phyloP scores from a whole-genome alignment of 129 eudicot species.

The Flaveria brownii region DNA sequence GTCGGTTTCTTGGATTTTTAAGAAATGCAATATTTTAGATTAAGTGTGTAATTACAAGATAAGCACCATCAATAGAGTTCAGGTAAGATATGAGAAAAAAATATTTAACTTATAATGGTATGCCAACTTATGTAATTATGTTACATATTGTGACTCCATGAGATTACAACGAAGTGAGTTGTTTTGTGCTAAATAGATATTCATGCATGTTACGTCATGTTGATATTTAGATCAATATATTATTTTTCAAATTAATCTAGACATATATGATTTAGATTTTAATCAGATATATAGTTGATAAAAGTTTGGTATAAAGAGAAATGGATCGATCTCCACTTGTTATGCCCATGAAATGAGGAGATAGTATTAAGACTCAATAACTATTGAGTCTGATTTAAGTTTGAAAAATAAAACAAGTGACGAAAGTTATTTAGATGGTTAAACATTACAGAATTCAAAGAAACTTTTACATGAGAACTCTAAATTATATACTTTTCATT shows the following conservation, averaged over 20 bases:
- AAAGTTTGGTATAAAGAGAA: background rate
- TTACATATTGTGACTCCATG: too few species aligned
- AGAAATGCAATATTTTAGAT: background rate
- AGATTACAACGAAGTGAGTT: too few species aligned
- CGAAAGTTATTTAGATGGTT: background rate
- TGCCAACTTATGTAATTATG: too few species aligned
- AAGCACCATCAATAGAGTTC: background rate
- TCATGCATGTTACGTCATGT: too few species aligned
- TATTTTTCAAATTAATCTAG: too few species aligned
- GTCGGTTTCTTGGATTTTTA: background rate
- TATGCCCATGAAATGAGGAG: background rate
- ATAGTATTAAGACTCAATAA: background rate
- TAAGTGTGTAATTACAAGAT: constrained; percentile 1
- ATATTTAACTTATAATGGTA: too few species aligned
- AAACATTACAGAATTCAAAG: background rate
- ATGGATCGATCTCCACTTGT: background rate
- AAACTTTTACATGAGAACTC: background rate
- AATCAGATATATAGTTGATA: background rate
- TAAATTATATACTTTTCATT: background rate
- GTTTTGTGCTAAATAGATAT: too few species aligned
- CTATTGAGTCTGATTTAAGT: background rate
- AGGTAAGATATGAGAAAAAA: background rate
- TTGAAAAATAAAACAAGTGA: background rate
- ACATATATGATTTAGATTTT: background rate
- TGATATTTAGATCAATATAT: too few species aligned